Evolutionary conservation across 148 eudicot genomes (phyloP), one percentile per base, ranked within the genome.

Genomic region (Rhododendron molle): DNA sequence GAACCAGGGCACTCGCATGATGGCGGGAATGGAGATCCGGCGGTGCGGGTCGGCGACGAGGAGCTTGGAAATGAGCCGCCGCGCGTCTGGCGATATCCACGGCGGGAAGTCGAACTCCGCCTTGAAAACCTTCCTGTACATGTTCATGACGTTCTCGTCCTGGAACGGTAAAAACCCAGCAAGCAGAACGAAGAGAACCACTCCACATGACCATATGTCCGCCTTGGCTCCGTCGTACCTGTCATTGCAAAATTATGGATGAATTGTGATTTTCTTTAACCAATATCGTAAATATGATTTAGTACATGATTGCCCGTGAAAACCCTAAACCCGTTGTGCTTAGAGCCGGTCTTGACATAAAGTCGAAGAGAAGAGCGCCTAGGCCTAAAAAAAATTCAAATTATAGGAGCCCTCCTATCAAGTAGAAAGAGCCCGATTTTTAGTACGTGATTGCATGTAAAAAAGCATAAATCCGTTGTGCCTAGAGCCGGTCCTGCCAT

Each of bases 161-260:
- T 89, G 92, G 58, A 93, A 93, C 4, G 95, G 95, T 8, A 89
- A 87, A 69, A 83, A 86, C 7, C 93, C 95, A 0, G 88, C 85
- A 16, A 90, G 52, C 52, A 93, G 80, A 5, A 85, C 86, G 36
- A 60, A 93, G 4, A 91, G 86, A 15, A 91, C 85, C 60, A 93
- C 95, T 4, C 95, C 95, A 84, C 95, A 93, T 0, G 95, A 93
- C 95, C 95, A 93, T 20, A 87, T 85, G 84, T 93, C 93, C 1
- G 89, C 71, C 43, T 87, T 91, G 5, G 71, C 86, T 0, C 93
- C 94, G 47, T 90, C 88, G 85, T 92, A 92, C 5, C 84, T 69
- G 71, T 65, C 2, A 69, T 12, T 1, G 5, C 36, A 69, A 26
- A 30, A 12, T 28, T 28, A 28, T 26, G 11, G 9, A 10, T 10